Base-by-base conservation (phyloP, 805 yeast species). In the Ogataea degrootiae region DNA sequence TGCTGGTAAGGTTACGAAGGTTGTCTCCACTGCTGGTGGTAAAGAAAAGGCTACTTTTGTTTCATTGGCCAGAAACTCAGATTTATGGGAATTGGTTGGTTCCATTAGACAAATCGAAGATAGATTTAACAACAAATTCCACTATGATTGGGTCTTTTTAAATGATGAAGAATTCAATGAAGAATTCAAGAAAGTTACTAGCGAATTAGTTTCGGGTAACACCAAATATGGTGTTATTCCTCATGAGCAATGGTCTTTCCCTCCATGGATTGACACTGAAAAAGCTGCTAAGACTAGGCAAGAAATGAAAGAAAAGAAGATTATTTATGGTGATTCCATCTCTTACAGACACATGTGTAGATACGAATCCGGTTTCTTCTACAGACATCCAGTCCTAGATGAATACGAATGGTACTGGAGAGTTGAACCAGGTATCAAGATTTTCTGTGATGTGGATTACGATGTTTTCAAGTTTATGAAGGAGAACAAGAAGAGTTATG, bases 391-490 rank as follows among this genome's bases (percentile, higher is more conserved):
- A 39, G 62, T 85, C 49, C 65, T 90, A 75, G 73, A 72, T 46
- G 83, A 87, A n/a, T 89, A 82, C 66, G 89, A 86, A 51, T 90
- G 84, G 76, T 90, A 90, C 74, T 90, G 97, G 97, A 81, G 97
- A 70, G 96, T 90, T 46, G 97, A 90, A 68, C 96, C 97, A 17
- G 87, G 82, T 63, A 77, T 86, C 63, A 78, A 79, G 66, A 78
- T 89, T 58, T 83, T 73, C 68, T 89, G 96, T 74, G 96, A 90
- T 67, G 72, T 90, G 49, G 81, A 83, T 60, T 85, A 82, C 66
- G 96, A 87, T 65, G 72, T 85, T 31, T 88, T 88, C 79, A 81
- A 83, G 68, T 87, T 75, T 67, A 87, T 88, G 96, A 73, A 76
- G 55, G 92, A 86, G 54, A 83, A 85, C 61, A 71, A 78, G 55